Evolutionary conservation across 2,329 filamentous ascomycete genomes (phyloP), one percentile per base, ranked within the genome.

Genomic region (Alternaria ventricosa): DNA sequence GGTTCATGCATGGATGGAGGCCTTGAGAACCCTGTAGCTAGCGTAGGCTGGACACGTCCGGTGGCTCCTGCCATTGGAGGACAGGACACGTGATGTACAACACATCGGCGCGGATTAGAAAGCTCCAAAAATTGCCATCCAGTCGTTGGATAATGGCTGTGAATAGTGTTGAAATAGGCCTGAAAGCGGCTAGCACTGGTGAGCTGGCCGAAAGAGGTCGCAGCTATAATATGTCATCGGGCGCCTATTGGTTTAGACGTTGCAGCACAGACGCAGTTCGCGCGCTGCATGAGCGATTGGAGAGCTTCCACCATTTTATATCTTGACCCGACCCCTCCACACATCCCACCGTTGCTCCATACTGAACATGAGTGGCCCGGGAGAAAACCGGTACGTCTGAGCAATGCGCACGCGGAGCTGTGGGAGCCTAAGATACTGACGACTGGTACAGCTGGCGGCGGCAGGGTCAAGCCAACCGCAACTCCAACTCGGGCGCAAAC

Each of bases 321-420:
- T 70, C 70, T 69, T 68, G 67, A 71, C 62, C 61, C 70, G 66
- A 71, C 71, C 71, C 70, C 63, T 64, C 69, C 69, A 70, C 62
- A 60, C 67, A 67, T 69, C 68, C 67, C 68, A 70, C 72, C 69
- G 63, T 67, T 69, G 69, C 68, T 65, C 57, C 61, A 63, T 57
- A 67, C 56, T 63, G 63, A 78, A 63, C 63, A 80, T 80, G 78
- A 80, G 78, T 70, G 78, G 76, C 71, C 75, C 73, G 71, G 76
- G 73, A 57, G 78, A 79, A 69, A 80, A 78, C 60, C 75, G 77
- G 78, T 79, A 75, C 51, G 69, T 60, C 8, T 20, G 23, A 28
- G 43, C 13, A 27, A 50, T 45, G 33, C 33, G 27, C 47, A 28
- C 9, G 20, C 15, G 44, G 10, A 54, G 25, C 30, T 13, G n/a